These are phyloP conservation scores for Cadophora luteo-olivacea DNA, from an alignment of 2,329 filamentous ascomycete genomes.

Conservation along the genomic window DNA sequence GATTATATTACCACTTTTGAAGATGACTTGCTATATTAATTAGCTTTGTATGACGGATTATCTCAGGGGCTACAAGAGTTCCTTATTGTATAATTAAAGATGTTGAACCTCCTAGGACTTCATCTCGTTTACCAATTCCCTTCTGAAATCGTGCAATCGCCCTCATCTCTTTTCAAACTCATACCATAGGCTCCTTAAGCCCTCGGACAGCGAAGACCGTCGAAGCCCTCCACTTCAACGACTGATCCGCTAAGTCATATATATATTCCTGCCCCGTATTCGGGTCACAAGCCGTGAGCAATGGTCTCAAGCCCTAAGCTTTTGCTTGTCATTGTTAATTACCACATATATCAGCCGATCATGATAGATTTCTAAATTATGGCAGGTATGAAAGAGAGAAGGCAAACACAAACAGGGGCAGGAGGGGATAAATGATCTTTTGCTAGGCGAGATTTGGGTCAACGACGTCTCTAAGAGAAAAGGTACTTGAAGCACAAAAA, in stretches of 20 bases:
- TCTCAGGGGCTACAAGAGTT: too few relatives aligned
- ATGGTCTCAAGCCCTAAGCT: background rate
- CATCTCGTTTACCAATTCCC: too few relatives aligned
- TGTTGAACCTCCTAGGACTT: too few relatives aligned
- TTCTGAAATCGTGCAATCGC: background rate
- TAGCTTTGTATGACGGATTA: too few relatives aligned
- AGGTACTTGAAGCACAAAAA: too few relatives aligned
- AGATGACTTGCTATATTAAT: too few relatives aligned
- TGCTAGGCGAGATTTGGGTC: background rate
- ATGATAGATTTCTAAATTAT: background rate
- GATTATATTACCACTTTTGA: background rate
- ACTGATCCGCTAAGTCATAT: background rate
- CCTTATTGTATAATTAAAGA: too few relatives aligned
- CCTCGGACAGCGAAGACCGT: background rate
- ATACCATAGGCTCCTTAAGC: background rate
- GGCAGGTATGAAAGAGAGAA: background rate
- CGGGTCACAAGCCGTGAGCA: background rate
- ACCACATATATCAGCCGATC: background rate
- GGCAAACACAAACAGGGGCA: background rate
- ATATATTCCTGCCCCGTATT: background rate
- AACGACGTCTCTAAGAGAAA: too few relatives aligned
- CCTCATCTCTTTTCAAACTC: background rate
- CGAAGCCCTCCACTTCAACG: background rate
- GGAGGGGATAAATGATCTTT: background rate
- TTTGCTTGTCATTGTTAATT: background rate